phyloP scores from a whole-genome alignment of 2,329 filamentous ascomycete species.

The Neocatenulostroma microsporum region DNA sequence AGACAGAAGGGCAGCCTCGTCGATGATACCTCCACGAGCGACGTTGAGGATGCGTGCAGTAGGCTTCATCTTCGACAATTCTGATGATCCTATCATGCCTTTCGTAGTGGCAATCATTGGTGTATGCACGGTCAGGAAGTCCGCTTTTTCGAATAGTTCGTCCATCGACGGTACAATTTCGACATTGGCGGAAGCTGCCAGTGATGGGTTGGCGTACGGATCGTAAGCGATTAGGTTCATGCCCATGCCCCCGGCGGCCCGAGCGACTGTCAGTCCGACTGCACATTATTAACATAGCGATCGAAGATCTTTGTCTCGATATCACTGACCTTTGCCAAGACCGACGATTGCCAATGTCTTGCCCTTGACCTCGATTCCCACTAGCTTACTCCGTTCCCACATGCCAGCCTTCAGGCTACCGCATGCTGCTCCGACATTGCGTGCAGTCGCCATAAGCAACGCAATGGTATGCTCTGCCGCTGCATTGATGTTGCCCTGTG shows the following conservation, averaged over 20 bases:
- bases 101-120: conserved; percentile 70
- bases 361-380: conserved; percentile 71
- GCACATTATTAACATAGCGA: conserved; percentile 12
- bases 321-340: conserved; percentile 64
- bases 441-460: conserved; percentile 63
- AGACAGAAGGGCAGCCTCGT: conserved; percentile 63
- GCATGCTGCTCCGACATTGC: conserved; percentile 65
- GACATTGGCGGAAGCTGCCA: conserved; percentile 63
- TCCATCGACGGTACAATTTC: conserved; percentile 26
- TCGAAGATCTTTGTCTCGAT: neutral
- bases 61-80: conserved; percentile 63
- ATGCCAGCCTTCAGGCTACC: conserved; percentile 61
- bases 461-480: conserved; percentile 44
- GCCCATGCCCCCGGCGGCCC: conserved; percentile 66
- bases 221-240: conserved; percentile 71
- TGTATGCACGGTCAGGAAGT: conserved; percentile 76
- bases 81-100: conserved; percentile 60
- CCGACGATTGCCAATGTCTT: conserved; percentile 72
- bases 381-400: conserved; percentile 67
- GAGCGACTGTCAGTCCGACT: conserved; percentile 70
- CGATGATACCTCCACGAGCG: conserved; percentile 70
- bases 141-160: conserved; percentile 55
- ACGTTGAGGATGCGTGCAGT: conserved; percentile 71
- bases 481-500: conserved; percentile 73
- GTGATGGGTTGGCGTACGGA: conserved; percentile 66